Percentiles rank a stretch among this genome's conserved stretches.
phyloP scores from a whole-genome alignment of 495 filamentous ascomycete genomes.

The Aspergillus incahuasiensis region DNA sequence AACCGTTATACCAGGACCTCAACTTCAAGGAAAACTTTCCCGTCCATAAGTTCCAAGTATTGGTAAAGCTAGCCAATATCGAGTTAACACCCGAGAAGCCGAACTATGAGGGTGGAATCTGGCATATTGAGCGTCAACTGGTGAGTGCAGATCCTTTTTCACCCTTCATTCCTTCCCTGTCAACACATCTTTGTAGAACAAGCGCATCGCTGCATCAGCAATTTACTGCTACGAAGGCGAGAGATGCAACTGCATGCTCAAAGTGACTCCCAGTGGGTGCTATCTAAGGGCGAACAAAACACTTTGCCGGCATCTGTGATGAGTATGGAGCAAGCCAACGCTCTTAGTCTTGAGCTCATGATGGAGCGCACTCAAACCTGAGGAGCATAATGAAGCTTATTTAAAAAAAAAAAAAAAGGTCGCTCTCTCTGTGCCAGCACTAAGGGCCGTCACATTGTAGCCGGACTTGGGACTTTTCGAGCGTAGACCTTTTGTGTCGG shows the following conservation, averaged over 20 bases:
- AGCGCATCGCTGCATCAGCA: constrained; percentile 50
- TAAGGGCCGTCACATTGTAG: not conserved
- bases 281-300: constrained; percentile 14
- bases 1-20: not conserved
- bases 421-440: not conserved
- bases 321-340: constrained; percentile 39
- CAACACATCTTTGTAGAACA: constrained; percentile 25
- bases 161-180: not conserved
- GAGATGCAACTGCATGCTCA: constrained; percentile 19
- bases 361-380: constrained; percentile 22
- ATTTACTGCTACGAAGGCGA: constrained; percentile 54
- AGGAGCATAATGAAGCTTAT: not conserved
- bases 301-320: not conserved
- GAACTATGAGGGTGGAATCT: constrained; percentile 36
- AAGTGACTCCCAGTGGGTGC: constrained; percentile 30
- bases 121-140: constrained; percentile 46
- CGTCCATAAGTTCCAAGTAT: constrained; percentile 47
- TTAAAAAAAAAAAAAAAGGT: not conserved
- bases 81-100: constrained; percentile 52
- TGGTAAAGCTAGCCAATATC: constrained; percentile 57
- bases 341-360: constrained; percentile 45
- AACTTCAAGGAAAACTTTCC: constrained; percentile 5
- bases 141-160: not conserved
- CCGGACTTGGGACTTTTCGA: no score
- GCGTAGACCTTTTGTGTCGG: no score